Evolutionary conservation across 2,329 filamentous ascomycete species (phyloP), one percentile per base, ranked within the genome.

Genomic region (Aspergillus uvarum): DNA sequence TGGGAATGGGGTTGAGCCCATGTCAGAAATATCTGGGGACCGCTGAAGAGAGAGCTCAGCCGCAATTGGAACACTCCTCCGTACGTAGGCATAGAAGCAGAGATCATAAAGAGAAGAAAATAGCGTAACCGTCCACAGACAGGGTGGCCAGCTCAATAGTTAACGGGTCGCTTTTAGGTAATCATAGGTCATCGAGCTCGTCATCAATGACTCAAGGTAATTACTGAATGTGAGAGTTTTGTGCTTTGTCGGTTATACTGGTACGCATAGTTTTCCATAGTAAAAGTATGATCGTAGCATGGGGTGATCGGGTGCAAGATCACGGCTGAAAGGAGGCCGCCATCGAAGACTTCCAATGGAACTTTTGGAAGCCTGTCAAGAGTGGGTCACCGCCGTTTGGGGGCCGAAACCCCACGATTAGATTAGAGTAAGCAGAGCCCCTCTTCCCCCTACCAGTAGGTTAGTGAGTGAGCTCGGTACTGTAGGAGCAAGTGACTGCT

Each of bases 281-380:
- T 56, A 52, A 35, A 21, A 59, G 58, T 35, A 47, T 65, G 66
- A 68, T 68, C 63, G 62, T 63, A 65, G 66, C 61, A 64, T 64
- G 64, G 64, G 64, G 61, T 63, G 63, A 60, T 62, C 65, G 66
- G 66, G 64, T 68, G 64, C 59, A 55, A 68, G 65, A 68, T 68
- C 63, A 56, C 64, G 58, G 58, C 53, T 54, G 56, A 61, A 59
- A 56, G 59, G 50, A 65, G 60, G 58, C 56, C 49, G 53, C 58
- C 51, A 62, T 63, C 54, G 56, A 64, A 65, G 59, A 61, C 60
- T 65, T 16, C 32, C 58, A 55, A 61, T 63, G 56, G 56, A 64
- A 65, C 57, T 61, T 59, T 67, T 68, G 60, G 64, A 65, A 64
- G 65, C 66, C 53, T 68, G 65, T 68, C 66, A 68, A 65, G 60